Evolutionary conservation across 192 early-diverging fungal species (phyloP), one percentile per base, ranked within the genome.

Genomic region (Backusella sp.): DNA sequence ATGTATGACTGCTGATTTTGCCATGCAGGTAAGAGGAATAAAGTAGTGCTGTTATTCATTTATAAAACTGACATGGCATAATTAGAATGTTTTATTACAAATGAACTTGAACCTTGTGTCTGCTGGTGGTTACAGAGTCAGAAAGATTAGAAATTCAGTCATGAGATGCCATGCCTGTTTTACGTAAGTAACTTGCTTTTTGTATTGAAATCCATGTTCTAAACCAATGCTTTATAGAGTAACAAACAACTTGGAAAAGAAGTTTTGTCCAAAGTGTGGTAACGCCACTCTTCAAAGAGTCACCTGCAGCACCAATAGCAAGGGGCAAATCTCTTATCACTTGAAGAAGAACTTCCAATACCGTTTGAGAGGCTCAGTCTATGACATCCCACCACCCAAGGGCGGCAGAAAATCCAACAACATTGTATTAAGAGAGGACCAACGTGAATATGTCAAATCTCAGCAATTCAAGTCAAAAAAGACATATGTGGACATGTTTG

Each of bases 221-320:
- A 32, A 32, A 32, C 32, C 32, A 32, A 41, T 9, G 11, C 56
- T 35, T 56, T 32, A n/a, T 68, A 93, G 91, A 67, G 87, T 92
- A 37, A 98, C 95, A 0, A 86, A 84, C 12, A 88, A 96, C 65
- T 96, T 97, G 95, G 87, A 89, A 39, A 93, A 91, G 82, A 88
- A 95, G 82, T 99, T 99, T 81, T 99, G 97, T 83, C 92, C 96
- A 5, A 84, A 87, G 36, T 99, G 97, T 83, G 97, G 97, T 74
- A 91, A 93, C 79, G 80, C 94, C 44, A 94, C 97, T 0, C 86
- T 99, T 41, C 94, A 92, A 77, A 87, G 96, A 56, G 93, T 93
- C 21, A 90, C 96, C 8, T 91, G 91, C 21, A 90, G 86, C 34
- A 93, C 96, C 0, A 94, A 95, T 65, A 82, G 88, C 32, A 85